These are phyloP conservation scores for Curvularia hawaiiensis DNA, from an alignment of 2,329 filamentous ascomycete genomes.

Conservation along the genomic window DNA sequence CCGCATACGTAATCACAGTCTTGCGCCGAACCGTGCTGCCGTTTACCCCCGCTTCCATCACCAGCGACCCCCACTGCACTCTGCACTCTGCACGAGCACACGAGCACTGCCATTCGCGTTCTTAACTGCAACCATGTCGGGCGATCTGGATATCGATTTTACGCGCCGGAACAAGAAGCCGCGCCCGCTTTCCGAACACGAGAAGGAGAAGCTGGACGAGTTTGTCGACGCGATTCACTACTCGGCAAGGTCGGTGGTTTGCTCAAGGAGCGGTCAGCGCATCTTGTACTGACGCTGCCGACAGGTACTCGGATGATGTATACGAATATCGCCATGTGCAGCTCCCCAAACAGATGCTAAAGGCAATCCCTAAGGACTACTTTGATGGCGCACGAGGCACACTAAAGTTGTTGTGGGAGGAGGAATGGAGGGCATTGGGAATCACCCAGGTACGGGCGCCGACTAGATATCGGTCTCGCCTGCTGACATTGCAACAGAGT, in stretches of 20 bases:
- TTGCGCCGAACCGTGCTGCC: slow-evolving; percentile 7
- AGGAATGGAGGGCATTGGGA: slow-evolving; percentile 95
- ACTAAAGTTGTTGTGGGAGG: slow-evolving; percentile 95
- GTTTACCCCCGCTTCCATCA: slow-evolving; percentile 25
- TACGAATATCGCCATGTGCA: slow-evolving; percentile 98
- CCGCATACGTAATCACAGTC: slow-evolving; percentile 5
- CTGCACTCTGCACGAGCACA: slow-evolving; percentile 36
- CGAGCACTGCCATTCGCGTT: slow-evolving; percentile 26
- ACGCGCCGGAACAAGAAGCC: slow-evolving; percentile 86
- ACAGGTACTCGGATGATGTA: slow-evolving; percentile 88
- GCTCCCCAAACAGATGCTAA: slow-evolving; percentile 97
- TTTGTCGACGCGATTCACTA: slow-evolving; percentile 96
- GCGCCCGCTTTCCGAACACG: slow-evolving; percentile 76
- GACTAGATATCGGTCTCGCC: not conserved
- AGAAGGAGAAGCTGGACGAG: slow-evolving; percentile 85
- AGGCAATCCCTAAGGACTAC: slow-evolving; percentile 93
- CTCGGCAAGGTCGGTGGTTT: slow-evolving; percentile 74
- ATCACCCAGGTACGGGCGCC: slow-evolving; percentile 80
- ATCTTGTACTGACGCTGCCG: slow-evolving; percentile 26
- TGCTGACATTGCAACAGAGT: slow-evolving; percentile 64
- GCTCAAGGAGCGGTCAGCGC: slow-evolving; percentile 16
- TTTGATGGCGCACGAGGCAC: slow-evolving; percentile 89
- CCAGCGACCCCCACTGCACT: slow-evolving; percentile 17
- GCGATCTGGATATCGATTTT: slow-evolving; percentile 71
- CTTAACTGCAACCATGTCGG: slow-evolving; percentile 31